Percentiles rank a stretch among this genome's conserved stretches.
These are phyloP conservation scores for Talaromyces amestolkiae DNA, from an alignment of 2,329 filamentous ascomycete genomes.

Conservation along the genomic window DNA sequence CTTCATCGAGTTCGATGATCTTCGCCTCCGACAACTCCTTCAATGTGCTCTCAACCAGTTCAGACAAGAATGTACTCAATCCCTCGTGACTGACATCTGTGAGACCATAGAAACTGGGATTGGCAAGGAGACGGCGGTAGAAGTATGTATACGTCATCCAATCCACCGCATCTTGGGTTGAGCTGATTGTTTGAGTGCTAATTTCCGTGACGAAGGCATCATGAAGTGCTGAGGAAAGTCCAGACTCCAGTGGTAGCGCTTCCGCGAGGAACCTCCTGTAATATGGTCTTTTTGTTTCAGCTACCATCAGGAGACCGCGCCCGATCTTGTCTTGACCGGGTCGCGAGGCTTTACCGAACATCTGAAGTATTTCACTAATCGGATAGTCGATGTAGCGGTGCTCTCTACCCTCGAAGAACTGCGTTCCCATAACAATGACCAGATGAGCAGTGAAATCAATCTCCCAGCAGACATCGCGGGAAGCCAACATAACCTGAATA, in stretches of 20 bases:
- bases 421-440: conserved; percentile 94
- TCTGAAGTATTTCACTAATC: conserved; percentile 89
- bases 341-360: conserved; percentile 91
- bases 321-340: conserved; percentile 75
- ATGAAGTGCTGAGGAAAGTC: conserved; percentile 85
- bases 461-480: conserved; percentile 94
- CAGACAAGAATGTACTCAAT: conserved; percentile 89
- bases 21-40: conserved; percentile 89
- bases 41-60: conserved; percentile 87
- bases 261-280: conserved; percentile 99
- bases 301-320: conserved; percentile 94
- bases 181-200: conserved; percentile 91
- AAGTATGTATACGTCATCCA: conserved; percentile 99
- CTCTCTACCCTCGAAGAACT: conserved; percentile 94
- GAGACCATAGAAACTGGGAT: conserved; percentile 93
- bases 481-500: conserved; percentile 78
- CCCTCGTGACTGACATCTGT: conserved; percentile 86
- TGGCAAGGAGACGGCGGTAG: conserved; percentile 89
- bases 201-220: conserved; percentile 97
- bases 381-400: conserved; percentile 97
- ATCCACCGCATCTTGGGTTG: conserved; percentile 94
- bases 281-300: conserved; percentile 90
- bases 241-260: conserved; percentile 90
- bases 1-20: conserved; percentile 93
- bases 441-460: conserved; percentile 83